Conservation (phyloP, 169 alveolate genomes). For the Plasmodium chabaudi region DNA sequence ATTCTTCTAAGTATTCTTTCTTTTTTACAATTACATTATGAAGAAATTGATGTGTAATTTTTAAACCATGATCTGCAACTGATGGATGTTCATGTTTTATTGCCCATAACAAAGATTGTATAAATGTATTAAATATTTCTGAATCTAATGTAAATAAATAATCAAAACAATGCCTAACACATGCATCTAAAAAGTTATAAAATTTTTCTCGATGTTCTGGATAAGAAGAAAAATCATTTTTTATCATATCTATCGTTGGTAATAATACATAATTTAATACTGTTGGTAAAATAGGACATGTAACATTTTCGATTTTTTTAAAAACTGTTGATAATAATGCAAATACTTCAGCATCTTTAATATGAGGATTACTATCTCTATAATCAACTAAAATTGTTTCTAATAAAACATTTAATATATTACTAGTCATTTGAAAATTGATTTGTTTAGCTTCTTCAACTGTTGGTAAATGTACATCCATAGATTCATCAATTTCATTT, state of each 20-base stretch:
- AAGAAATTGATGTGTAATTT: conserved; percentile 85
- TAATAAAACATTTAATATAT: conserved; percentile 76
- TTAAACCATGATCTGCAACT: conserved; percentile 92
- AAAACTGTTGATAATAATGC: conserved; percentile 81
- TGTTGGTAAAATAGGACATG: conserved; percentile 86
- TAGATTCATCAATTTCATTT: conserved; percentile 58
- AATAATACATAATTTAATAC: conserved; percentile 90
- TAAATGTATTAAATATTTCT: conserved; percentile 86
- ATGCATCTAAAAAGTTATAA: conserved; percentile 88
- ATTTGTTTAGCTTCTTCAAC: conserved; percentile 75
- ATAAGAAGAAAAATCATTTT: conserved; percentile 91
- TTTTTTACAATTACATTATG: conserved; percentile 78
- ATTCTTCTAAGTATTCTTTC: conserved; percentile 80
- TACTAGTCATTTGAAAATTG: conserved; percentile 80
- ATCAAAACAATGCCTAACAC: conserved; percentile 87
- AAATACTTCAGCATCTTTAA: conserved; percentile 86
- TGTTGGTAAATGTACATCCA: conserved; percentile 70
- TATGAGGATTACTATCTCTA: conserved; percentile 81
- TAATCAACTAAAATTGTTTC: conserved; percentile 81
- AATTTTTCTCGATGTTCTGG: conserved; percentile 94
- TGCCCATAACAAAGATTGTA: conserved; percentile 92
- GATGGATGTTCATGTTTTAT: conserved; percentile 93
- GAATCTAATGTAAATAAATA: conserved; percentile 86
- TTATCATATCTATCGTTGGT: conserved; percentile 91
- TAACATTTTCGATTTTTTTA: conserved; percentile 82